Evolutionary conservation across 495 filamentous ascomycete genomes (phyloP).

Genomic region (Aspergillus ostianus): DNA sequence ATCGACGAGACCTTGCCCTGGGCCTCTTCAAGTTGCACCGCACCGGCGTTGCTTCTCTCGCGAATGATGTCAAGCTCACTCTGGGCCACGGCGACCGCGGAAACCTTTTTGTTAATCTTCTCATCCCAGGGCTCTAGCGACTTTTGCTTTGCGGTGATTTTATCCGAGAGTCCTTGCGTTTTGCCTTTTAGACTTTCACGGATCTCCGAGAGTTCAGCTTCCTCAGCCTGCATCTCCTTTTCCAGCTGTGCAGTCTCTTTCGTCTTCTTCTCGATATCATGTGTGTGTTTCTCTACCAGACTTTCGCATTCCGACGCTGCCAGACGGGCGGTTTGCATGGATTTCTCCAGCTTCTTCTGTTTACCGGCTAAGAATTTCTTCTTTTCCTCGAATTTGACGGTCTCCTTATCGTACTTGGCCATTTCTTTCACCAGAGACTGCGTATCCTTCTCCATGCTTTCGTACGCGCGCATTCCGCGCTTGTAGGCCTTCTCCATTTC

Average conservation of each 20-base stretch:
- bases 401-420: constrained; percentile 90
- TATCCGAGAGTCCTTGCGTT: constrained; percentile 88
- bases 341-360: constrained; percentile 92
- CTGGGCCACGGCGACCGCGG: constrained; percentile 87
- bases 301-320: constrained; percentile 72
- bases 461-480: constrained; percentile 73
- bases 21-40: constrained; percentile 79
- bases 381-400: constrained; percentile 97
- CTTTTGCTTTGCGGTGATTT: constrained; percentile 90
- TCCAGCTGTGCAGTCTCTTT: constrained; percentile 72
- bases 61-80: constrained; percentile 88
- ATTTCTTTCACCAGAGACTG: constrained; percentile 83
- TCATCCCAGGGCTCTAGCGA: constrained; percentile 94
- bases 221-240: constrained; percentile 69
- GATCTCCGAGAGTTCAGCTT: constrained; percentile 75
- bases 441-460: constrained; percentile 75
- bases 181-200: constrained; percentile 88
- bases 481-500: constrained; percentile 83
- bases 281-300: constrained; percentile 69
- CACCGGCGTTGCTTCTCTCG: constrained; percentile 83
- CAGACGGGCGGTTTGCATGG: constrained; percentile 66
- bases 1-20: constrained; percentile 73
- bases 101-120: constrained; percentile 94
- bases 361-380: constrained; percentile 87
- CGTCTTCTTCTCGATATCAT: constrained; percentile 74